Percentiles rank a stretch among this genome's conserved stretches.
Evolutionary conservation across 1,139 yeast genomes (phyloP).

Genomic region (Sporopachydermia cereana): DNA sequence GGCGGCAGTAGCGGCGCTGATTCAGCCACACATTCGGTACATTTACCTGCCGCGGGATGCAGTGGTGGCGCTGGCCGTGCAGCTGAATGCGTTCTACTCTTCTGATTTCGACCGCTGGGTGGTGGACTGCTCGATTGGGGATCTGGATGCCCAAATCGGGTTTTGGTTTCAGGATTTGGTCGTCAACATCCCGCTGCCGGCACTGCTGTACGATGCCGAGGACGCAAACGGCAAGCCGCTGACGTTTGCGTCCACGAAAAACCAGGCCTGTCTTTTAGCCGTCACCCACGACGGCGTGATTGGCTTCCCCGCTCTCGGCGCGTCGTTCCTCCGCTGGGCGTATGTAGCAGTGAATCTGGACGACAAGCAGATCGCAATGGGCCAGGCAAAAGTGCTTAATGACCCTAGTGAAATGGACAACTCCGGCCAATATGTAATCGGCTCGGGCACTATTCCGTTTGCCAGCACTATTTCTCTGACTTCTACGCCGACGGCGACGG

Average conservation of each 20-base stretch:
- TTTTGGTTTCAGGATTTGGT: constrained; percentile 43
- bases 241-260: constrained; percentile 26
- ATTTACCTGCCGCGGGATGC: constrained; percentile 47
- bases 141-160: constrained; percentile 41
- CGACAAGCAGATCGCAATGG: background rate
- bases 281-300: background rate
- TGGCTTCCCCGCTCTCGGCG: background rate
- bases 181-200: constrained; percentile 41
- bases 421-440: background rate
- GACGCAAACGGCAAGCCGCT: constrained; percentile 24
- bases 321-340: constrained; percentile 1
- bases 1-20: constrained; percentile 39
- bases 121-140: constrained; percentile 45
- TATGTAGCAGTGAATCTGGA: constrained; percentile 1
- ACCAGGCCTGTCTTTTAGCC: constrained; percentile 3
- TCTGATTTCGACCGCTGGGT: constrained; percentile 45
- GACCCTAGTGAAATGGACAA: background rate
- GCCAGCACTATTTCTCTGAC: background rate
- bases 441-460: background rate
- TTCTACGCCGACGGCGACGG: background rate
- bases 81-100: constrained; percentile 58
- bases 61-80: constrained; percentile 57
- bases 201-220: constrained; percentile 35
- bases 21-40: constrained; percentile 47
- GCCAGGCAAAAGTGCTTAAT: background rate